These are phyloP conservation scores for Neofusicoccum parvum DNA, from an alignment of 2,329 filamentous ascomycete genomes.

Conservation along the genomic window DNA sequence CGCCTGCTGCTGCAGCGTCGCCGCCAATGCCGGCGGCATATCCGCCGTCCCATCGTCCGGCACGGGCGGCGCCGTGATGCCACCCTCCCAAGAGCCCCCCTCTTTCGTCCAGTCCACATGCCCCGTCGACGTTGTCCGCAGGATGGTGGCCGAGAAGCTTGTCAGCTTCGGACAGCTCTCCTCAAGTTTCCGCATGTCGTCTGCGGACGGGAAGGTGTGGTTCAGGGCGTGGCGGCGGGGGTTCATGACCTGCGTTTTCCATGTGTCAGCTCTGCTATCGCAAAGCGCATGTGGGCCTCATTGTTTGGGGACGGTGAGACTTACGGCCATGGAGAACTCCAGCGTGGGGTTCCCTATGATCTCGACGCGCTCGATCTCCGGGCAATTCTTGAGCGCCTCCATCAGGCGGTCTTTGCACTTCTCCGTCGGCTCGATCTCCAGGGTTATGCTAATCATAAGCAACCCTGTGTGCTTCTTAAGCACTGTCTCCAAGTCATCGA, in stretches of 20 bases:
- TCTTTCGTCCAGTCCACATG: conserved; percentile 38
- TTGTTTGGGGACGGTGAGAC: not conserved
- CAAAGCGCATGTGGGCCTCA: too few species aligned
- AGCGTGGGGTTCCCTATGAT: conserved; percentile 42
- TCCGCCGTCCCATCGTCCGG: not conserved
- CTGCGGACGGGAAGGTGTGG: conserved; percentile 36
- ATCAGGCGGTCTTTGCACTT: conserved; percentile 39
- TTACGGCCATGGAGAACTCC: conserved; percentile 42
- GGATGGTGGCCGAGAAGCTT: conserved; percentile 40
- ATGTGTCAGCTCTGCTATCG: too few species aligned
- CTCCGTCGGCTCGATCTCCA: conserved; percentile 40
- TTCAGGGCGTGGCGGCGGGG: conserved; percentile 30
- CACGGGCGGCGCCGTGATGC: conserved; percentile 8
- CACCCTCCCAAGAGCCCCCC: conserved; percentile 24
- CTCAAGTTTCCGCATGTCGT: conserved; percentile 37
- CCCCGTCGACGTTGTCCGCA: conserved; percentile 37
- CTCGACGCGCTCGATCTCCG: conserved; percentile 43
- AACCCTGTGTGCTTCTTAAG: conserved; percentile 40
- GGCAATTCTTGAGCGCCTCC: conserved; percentile 32
- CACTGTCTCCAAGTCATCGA: conserved; percentile 37
- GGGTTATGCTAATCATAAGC: conserved; percentile 42
- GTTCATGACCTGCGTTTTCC: conserved; percentile 28
- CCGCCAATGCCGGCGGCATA: conserved; percentile 10
- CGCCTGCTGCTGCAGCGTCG: not conserved
- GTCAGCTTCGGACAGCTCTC: conserved; percentile 38